Evolutionary conservation across 208 protist genomes (phyloP), one percentile per base, ranked within the genome.

Genomic region (Leishmania major): DNA sequence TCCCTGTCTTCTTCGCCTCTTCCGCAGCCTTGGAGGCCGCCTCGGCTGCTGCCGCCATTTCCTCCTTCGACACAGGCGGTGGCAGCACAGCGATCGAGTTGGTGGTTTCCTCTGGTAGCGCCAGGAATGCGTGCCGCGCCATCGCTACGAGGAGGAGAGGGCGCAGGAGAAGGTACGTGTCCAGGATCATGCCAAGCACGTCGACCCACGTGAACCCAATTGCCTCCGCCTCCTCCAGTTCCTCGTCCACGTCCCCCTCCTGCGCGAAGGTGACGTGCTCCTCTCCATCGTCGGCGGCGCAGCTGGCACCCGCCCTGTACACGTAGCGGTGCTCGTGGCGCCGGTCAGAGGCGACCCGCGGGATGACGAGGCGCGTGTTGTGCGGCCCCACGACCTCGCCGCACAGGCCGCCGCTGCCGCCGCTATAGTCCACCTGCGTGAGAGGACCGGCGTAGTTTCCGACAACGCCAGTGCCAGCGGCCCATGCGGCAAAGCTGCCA

Each of bases 201-300:
- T 97, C 94, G 2, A 94, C 66, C 73, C 85, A 91, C 43, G 89
- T 94, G 77, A 93, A 92, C n/a, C 77, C 87, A 45, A 95, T 77
- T 31, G 81, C 57, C 75, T 90, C 89, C 19, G 75, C 78, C 76
- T 81, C 74, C 73, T 87, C 86, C 57, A 75, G 66, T 45, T 75
- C 80, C 31, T 35, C 79, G 53, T 82, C 80, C 35, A 84, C 77
- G 4, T 66, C 81, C n/a, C 79, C 75, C 0, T 87, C 75, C 28
- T 60, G 67, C 31, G 72, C n/a, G 22, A 87, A 83, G 66, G 49
- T 40, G 53, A 75, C 75, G n/a, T 81, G 78, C 19, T 81, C 82
- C 8, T 89, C 77, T 37, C 37, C 62, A 28, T 67, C 75, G 57
- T n/a, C 47, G 72, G 25, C 31, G n/a, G n/a, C 76, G 43, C 35